These are phyloP conservation scores for Dictyostelium purpureum DNA, from an alignment of 78 protist genomes.

Conservation along the genomic window DNA sequence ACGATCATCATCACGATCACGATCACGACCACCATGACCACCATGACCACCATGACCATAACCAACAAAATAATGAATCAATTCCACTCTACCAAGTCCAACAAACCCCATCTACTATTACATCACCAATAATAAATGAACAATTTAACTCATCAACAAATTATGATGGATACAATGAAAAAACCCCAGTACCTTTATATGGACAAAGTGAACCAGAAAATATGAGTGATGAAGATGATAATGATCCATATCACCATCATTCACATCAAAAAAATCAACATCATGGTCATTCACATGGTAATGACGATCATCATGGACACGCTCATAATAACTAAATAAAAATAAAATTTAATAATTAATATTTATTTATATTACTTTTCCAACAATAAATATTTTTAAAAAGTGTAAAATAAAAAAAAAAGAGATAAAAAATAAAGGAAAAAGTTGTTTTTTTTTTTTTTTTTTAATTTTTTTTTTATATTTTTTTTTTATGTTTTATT, in stretches of 20 bases:
- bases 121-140: slow-evolving; percentile 1
- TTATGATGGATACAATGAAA: too few species aligned
- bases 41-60: not conserved
- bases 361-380: too few species aligned
- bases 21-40: slow-evolving; percentile 11
- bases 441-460: too few species aligned
- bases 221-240: not conserved
- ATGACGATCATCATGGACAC: not conserved
- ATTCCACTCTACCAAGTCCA: slow-evolving; percentile 16
- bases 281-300: not conserved
- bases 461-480: too few species aligned
- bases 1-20: not conserved
- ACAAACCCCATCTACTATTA: not conserved
- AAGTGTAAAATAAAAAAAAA: too few species aligned
- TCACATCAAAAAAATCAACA: not conserved
- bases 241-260: not conserved
- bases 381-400: too few species aligned
- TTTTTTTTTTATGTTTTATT: too few species aligned
- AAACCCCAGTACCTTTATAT: too few species aligned
- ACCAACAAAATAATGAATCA: slow-evolving; percentile 8
- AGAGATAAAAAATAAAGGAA: too few species aligned
- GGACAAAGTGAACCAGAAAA: too few species aligned
- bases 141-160: too few species aligned
- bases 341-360: too few species aligned
- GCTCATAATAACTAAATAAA: not conserved